Evolutionary conservation across 1,139 yeast species (phyloP).

Genomic region (Sugiyamaella japonica): DNA sequence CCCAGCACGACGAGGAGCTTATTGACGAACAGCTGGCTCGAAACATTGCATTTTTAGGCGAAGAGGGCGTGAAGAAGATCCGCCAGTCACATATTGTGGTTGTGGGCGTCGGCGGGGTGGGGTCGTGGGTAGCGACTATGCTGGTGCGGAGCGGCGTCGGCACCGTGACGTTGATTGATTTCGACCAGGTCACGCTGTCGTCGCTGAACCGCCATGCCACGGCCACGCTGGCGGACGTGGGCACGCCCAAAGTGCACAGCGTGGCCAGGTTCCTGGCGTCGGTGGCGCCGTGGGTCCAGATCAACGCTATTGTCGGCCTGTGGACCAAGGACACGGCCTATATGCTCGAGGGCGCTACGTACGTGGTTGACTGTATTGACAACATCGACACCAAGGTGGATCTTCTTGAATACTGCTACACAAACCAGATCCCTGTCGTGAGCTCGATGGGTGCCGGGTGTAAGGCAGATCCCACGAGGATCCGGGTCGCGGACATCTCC

Average conservation of each 20-base stretch:
- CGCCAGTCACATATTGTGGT: constrained; percentile 75
- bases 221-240: constrained; percentile 85
- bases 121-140: constrained; percentile 95
- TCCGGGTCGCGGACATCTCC: constrained; percentile 75
- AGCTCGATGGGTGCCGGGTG: constrained; percentile 98
- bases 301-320: constrained; percentile 73
- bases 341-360: constrained; percentile 53
- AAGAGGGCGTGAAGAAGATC: constrained; percentile 75
- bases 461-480: constrained; percentile 80
- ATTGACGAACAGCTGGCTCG: constrained; percentile 90
- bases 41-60: constrained; percentile 87
- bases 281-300: constrained; percentile 88
- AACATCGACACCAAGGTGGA: constrained; percentile 95
- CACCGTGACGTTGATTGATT: constrained; percentile 76
- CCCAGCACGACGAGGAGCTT: constrained; percentile 61
- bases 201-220: constrained; percentile 93
- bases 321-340: constrained; percentile 68
- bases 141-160: constrained; percentile 87
- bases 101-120: constrained; percentile 99
- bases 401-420: constrained; percentile 69
- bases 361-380: constrained; percentile 91
- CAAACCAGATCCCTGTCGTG: constrained; percentile 50
- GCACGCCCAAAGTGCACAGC: constrained; percentile 82
- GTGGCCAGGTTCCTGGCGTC: constrained; percentile 60
- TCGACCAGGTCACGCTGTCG: constrained; percentile 91